These are phyloP conservation scores for Pachysandra terminalis DNA, from an alignment of 164 flowering plant genomes.

Conservation along the genomic window DNA sequence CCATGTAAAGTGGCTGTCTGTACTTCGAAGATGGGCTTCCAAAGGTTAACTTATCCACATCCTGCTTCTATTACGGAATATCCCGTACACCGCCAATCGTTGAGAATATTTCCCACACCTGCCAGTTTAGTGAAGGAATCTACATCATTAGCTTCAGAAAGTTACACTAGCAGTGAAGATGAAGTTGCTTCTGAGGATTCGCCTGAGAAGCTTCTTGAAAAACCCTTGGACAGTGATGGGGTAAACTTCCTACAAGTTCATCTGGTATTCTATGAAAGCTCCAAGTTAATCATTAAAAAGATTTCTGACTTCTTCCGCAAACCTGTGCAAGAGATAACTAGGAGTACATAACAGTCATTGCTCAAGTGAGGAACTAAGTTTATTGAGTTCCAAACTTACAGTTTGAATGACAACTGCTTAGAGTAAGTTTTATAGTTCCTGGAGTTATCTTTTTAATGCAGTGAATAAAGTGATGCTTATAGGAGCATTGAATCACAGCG, in stretches of 20 bases:
- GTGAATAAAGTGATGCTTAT: no score
- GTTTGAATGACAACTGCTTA: no score
- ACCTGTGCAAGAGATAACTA: background rate
- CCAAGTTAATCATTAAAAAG: background rate
- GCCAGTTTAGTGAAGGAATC: constrained; percentile 34
- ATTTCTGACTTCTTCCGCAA: background rate
- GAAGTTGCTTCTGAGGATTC: constrained; percentile 23
- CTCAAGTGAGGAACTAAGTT: no score
- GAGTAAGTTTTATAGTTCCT: no score
- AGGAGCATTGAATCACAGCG: no score
- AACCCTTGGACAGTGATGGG: constrained; percentile 40
- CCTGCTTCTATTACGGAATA: constrained; percentile 12
- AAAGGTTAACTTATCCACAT: constrained; percentile 15
- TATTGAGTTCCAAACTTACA: no score
- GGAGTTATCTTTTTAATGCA: no score
- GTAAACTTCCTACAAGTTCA: constrained; percentile 20
- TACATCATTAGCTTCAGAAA: constrained; percentile 28
- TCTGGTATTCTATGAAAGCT: no score
- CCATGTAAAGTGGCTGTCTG: constrained; percentile 13
- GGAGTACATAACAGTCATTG: background rate
- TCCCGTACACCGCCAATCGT: background rate
- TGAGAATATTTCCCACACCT: constrained; percentile 27
- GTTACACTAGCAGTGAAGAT: constrained; percentile 15
- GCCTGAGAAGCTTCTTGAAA: constrained; percentile 24
- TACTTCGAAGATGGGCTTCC: constrained; percentile 13